phyloP scores from a whole-genome alignment of 176 grass and related monocot genomes.

The Bolboschoenus planiculmis region DNA sequence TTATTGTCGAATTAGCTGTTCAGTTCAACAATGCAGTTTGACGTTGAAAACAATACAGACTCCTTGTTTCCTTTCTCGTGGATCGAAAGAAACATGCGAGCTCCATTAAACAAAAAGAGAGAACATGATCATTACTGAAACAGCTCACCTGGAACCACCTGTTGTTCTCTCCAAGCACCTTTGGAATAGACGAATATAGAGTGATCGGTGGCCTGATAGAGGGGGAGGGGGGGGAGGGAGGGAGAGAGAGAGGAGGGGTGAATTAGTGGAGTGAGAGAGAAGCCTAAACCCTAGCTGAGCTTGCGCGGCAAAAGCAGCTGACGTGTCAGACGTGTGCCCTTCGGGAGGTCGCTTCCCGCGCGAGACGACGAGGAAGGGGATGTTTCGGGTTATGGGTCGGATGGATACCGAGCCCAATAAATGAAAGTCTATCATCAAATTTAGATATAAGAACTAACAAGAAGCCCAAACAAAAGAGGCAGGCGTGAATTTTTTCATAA shows the following conservation, averaged over 20 bases:
- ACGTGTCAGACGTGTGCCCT: neutral
- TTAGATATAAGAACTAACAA: neutral
- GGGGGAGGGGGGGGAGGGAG: neutral
- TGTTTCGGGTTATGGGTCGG: neutral
- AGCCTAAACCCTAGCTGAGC: neutral
- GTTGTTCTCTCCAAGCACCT: neutral
- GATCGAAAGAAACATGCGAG: neutral
- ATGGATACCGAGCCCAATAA: neutral
- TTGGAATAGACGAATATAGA: neutral
- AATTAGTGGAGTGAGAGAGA: neutral
- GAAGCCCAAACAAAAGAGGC: neutral
- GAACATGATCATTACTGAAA: neutral
- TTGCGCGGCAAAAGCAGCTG: neutral
- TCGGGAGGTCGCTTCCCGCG: neutral
- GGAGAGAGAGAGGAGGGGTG: too few relatives aligned
- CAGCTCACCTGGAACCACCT: neutral
- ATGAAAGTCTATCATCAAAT: too few relatives aligned
- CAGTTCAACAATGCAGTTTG: neutral
- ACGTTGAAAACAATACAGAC: neutral
- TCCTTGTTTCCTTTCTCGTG: neutral
- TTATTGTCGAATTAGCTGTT: neutral
- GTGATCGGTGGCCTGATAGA: neutral
- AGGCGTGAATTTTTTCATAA: too few relatives aligned
- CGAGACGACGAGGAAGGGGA: neutral
- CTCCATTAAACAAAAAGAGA: neutral